Evolutionary conservation across 257 asterid genomes (phyloP).

Genomic region (Vinca minor): DNA sequence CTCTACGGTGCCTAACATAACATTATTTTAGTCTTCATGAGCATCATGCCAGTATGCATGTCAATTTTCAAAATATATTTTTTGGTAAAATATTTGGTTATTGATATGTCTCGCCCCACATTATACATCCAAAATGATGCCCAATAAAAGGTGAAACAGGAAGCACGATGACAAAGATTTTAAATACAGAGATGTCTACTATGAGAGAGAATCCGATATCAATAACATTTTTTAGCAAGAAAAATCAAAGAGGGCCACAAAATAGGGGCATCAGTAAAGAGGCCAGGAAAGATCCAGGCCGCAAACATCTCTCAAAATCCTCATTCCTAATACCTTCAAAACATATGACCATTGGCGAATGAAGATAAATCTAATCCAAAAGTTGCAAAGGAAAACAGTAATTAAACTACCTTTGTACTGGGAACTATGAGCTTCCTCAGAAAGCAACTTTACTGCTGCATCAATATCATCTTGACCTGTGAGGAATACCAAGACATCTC

Average conservation of each 20-base stretch:
- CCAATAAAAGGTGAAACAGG: background rate
- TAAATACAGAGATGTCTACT: background rate
- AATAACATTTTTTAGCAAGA: background rate
- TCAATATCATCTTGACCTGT: conserved; percentile 99
- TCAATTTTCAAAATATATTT: background rate
- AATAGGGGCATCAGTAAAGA: background rate
- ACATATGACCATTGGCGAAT: background rate
- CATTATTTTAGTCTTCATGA: background rate
- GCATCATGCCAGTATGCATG: background rate
- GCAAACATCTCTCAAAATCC: background rate
- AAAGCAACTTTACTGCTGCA: conserved; percentile 72
- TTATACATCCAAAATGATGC: background rate
- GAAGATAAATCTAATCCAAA: background rate
- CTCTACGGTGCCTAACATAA: background rate
- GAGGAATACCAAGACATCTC: conserved; percentile 86
- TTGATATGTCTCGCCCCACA: background rate
- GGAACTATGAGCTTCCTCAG: conserved; percentile 58
- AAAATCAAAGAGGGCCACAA: background rate
- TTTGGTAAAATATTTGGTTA: background rate
- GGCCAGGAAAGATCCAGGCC: background rate
- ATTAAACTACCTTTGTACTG: conserved; percentile 49
- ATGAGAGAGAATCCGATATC: background rate
- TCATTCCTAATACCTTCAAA: background rate
- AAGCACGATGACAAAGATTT: background rate
- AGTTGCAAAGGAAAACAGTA: background rate